Conservation (phyloP, 768 basidiomycete species). For the Rhizopogon salebrosus region DNA sequence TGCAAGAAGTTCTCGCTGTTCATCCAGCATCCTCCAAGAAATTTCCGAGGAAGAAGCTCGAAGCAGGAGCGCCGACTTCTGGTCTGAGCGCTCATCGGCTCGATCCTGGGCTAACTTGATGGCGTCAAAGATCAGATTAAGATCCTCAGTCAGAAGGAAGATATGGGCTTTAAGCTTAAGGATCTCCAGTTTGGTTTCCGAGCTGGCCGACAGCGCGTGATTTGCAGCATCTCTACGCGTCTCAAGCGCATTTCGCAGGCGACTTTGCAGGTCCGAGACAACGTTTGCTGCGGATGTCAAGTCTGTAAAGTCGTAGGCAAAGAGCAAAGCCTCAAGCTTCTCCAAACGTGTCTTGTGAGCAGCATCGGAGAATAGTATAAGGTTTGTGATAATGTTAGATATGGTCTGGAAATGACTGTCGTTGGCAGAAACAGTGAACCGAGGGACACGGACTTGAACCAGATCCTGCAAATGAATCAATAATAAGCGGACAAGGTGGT, state of each 20-base stretch:
- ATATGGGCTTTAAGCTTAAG: conserved; percentile 70
- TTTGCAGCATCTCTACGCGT: conserved; percentile 38
- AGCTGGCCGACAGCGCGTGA: conserved; percentile 26
- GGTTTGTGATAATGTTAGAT: conserved; percentile 79
- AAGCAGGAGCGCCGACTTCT: conserved; percentile 76
- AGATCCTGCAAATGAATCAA: conserved; percentile 55
- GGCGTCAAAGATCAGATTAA: conserved; percentile 81
- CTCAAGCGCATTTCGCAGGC: conserved; percentile 61
- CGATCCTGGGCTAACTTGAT: conserved; percentile 81
- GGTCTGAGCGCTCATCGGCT: conserved; percentile 56
- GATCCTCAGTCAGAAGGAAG: conserved; percentile 67
- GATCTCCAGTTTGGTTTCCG: conserved; percentile 46
- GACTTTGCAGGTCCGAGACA: conserved; percentile 65
- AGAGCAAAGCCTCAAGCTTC: conserved; percentile 74
- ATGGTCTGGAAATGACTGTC: conserved; percentile 80
- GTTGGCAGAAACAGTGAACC: conserved; percentile 82
- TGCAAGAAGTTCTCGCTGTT: conserved; percentile 64
- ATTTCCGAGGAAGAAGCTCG: conserved; percentile 82
- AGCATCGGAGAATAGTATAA: conserved; percentile 87
- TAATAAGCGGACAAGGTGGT: not conserved
- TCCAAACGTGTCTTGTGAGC: conserved; percentile 74
- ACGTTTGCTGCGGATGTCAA: conserved; percentile 65
- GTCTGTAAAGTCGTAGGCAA: conserved; percentile 86
- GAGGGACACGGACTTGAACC: conserved; percentile 74
- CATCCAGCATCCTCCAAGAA: conserved; percentile 88